Base-by-base conservation (phyloP, 257 asterid species). In the Fraxinus quadrangulata region DNA sequence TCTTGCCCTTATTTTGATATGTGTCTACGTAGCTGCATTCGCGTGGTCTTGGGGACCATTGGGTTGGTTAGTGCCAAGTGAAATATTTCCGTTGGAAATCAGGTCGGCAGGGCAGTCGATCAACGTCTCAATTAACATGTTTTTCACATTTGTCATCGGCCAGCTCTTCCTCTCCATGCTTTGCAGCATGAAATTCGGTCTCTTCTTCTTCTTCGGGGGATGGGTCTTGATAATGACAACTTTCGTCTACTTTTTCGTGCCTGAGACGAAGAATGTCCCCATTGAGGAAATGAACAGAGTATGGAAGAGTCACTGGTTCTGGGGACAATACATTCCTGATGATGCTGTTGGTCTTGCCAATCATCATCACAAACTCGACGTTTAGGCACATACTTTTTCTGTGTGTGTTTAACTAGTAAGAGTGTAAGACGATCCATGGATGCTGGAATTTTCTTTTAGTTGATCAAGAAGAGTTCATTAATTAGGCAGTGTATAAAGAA, bases 11-110 rank as follows among this genome's bases (percentile, higher is more conserved):
- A 72, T 74, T 17, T 77, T 89, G 28, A 89, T 89, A n/a, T 88
- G 94, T 61, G 12, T 84, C 0, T 88, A 85, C 11, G 95, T 90
- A 33, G 85, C 90, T 2, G 92, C 90, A 0, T 90, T 88, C 49
- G 91, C 91, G 4, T 87, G 91, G 92, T 88, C 91, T 2, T 90
- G 95, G 95, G 92, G 95, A 0, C 95, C 95, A 17, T 63, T 90
- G 68, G 92, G 95, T 21, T 90, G 92, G 95, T 31, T 86, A 74
- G 95, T 90, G 0, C 95, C 95, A 0, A 86, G 91, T 68, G 91
- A 90, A 74, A 85, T 90, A n/a, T 87, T 84, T 21, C 91, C 95
- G 0, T 1, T 90, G 79, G 95, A 88, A 67, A 86, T 84, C 36
- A 70, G 95, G 24, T 90, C 91, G 0, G 89, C 88, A 0, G 91